These are phyloP conservation scores for Phaffomyces thermotolerans DNA, from an alignment of 805 yeast species.

Conservation along the genomic window DNA sequence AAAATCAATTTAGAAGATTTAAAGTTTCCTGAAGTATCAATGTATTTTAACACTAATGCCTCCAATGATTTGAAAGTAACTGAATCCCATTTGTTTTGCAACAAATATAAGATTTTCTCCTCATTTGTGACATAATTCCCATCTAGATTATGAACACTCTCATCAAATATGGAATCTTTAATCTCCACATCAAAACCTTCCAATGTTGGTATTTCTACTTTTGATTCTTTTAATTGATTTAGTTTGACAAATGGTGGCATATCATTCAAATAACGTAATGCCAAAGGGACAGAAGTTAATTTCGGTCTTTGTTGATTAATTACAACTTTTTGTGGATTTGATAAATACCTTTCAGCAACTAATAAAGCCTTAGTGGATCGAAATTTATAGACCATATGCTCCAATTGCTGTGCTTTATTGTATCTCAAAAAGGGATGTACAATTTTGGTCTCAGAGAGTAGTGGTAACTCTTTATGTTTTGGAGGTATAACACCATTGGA, in stretches of 20 bases:
- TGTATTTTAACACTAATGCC: neutral
- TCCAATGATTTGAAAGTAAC: neutral
- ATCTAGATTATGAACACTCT: neutral
- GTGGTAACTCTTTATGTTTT: neutral
- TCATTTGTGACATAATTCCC: conserved; percentile 5
- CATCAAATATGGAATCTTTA: neutral
- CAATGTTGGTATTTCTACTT: neutral
- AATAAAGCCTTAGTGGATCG: neutral
- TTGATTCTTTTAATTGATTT: neutral
- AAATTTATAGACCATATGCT: neutral
- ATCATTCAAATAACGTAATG: neutral
- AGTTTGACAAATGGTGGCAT: neutral
- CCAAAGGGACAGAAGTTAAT: neutral
- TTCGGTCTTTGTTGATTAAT: neutral
- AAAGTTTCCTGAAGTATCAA: neutral
- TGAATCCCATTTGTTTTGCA: neutral
- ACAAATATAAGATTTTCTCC: conserved; percentile 5
- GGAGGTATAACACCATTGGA: neutral
- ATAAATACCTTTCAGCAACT: neutral
- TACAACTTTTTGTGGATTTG: neutral
- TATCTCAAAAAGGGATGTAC: conserved; percentile 5
- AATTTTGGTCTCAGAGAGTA: neutral
- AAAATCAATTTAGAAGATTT: neutral
- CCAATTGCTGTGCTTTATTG: neutral
- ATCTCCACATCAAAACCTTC: neutral